Percentiles rank a stretch among this genome's conserved stretches.
Evolutionary conservation across 2,329 filamentous ascomycete species (phyloP).

Genomic region (Pyrenophora teres): DNA sequence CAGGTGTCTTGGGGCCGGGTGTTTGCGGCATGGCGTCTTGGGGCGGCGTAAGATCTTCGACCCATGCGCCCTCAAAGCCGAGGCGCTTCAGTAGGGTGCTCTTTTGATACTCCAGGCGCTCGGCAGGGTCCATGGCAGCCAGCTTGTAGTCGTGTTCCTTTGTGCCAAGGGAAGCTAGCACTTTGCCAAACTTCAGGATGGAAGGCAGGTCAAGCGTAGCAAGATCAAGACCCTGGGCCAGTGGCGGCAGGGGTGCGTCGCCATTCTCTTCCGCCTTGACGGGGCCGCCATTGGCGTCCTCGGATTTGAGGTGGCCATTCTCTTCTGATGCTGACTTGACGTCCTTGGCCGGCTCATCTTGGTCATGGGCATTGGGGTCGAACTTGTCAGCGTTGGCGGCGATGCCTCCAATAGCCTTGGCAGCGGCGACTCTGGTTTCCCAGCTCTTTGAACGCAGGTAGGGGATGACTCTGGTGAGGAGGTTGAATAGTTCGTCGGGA

Average conservation of each 20-base stretch:
- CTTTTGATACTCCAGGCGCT: constrained; percentile 83
- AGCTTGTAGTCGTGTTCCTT: constrained; percentile 83
- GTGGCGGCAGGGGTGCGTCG: constrained; percentile 44
- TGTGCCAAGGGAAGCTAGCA: constrained; percentile 79
- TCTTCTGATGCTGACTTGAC: constrained; percentile 46
- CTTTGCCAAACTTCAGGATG: constrained; percentile 82
- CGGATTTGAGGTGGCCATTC: constrained; percentile 61
- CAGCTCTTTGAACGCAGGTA: constrained; percentile 94
- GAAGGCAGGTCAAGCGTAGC: constrained; percentile 75
- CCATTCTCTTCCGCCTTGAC: constrained; percentile 59
- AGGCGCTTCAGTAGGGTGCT: constrained; percentile 82
- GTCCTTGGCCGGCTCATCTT: constrained; percentile 68
- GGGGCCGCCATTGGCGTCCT: constrained; percentile 51
- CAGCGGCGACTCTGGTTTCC: constrained; percentile 92
- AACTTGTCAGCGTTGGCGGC: constrained; percentile 85
- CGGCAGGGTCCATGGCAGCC: constrained; percentile 77
- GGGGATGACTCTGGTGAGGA: constrained; percentile 90
- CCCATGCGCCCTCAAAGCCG: constrained; percentile 80
- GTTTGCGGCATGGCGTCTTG: constrained; percentile 60
- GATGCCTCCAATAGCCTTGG: constrained; percentile 93
- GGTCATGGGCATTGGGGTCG: constrained; percentile 73
- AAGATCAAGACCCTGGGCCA: constrained; percentile 71
- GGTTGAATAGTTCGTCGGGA: constrained; percentile 94
- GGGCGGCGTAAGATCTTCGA: constrained; percentile 79
- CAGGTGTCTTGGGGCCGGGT: constrained; percentile 43